phyloP scores from a whole-genome alignment of 371 early-diverging fungal genomes.

The Rhizopus arrhizus region DNA sequence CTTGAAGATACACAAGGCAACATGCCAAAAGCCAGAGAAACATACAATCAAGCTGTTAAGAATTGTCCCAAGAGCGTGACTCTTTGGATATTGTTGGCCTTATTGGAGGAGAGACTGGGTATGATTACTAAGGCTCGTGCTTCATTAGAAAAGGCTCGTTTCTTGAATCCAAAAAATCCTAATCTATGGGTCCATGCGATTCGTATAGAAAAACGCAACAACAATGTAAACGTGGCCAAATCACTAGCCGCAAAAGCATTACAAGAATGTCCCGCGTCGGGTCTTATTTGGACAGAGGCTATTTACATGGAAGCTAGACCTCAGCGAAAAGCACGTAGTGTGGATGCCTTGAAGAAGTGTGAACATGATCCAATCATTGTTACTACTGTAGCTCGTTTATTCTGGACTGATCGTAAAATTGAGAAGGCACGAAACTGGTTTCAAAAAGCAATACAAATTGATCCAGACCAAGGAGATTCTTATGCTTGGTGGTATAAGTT shows the following conservation, averaged over 20 bases:
- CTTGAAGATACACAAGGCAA: conserved; percentile 62
- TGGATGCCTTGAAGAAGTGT: conserved; percentile 91
- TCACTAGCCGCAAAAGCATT: conserved; percentile 85
- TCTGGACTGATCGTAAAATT: conserved; percentile 90
- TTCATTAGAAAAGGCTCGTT: conserved; percentile 84
- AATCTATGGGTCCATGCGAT: conserved; percentile 91
- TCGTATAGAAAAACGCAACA: conserved; percentile 75
- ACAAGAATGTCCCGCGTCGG: conserved; percentile 90
- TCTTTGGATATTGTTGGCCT: conserved; percentile 81
- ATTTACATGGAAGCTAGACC: conserved; percentile 88
- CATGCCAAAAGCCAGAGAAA: conserved; percentile 72
- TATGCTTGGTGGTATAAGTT: conserved; percentile 96
- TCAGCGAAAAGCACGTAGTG: conserved; percentile 83
- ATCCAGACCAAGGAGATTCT: conserved; percentile 89
- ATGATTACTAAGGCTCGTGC: conserved; percentile 82
- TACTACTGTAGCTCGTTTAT: conserved; percentile 84
- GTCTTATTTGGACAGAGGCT: conserved; percentile 86
- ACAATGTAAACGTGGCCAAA: conserved; percentile 74
- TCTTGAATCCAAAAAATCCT: conserved; percentile 79
- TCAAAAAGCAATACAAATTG: conserved; percentile 76
- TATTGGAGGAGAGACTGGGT: conserved; percentile 78
- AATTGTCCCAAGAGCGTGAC: conserved; percentile 75
- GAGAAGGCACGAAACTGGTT: conserved; percentile 96
- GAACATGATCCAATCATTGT: conserved; percentile 85
- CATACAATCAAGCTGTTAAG: conserved; percentile 78